Conservation (phyloP, 108 stramenopile species). For the Skeletonema menzelii region DNA sequence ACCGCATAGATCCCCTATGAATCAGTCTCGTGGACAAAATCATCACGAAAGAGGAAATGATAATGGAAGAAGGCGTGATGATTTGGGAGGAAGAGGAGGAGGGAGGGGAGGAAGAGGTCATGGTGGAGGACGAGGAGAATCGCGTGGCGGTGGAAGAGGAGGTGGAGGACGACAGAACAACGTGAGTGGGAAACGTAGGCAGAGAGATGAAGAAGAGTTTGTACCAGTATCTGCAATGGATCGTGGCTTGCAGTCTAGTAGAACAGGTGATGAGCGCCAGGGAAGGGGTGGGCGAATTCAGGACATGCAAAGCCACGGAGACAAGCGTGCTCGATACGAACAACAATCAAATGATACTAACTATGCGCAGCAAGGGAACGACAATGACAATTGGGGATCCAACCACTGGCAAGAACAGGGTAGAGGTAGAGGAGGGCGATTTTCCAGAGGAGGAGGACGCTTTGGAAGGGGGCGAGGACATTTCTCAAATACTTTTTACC, state of each 20-base stretch:
- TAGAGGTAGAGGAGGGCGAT: conserved; percentile 23
- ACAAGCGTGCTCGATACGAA: conserved; percentile 24
- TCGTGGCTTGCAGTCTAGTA: conserved; percentile 3
- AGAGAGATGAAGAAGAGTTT: conserved; percentile 22
- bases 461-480: conserved; percentile 9
- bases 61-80: conserved; percentile 1
- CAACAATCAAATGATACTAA: conserved; percentile 1
- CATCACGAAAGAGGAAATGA: background rate
- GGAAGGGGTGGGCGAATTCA: conserved; percentile 1
- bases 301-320: conserved; percentile 17
- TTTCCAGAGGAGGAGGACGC: conserved; percentile 21
- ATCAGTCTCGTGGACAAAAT: conserved; percentile 4
- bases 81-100: conserved; percentile 6
- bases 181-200: conserved; percentile 7
- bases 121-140: conserved; percentile 7
- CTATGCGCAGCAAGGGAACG: conserved; percentile 6
- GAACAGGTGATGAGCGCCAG: background rate
- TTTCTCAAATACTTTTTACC: conserved; percentile 1
- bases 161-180: conserved; percentile 3
- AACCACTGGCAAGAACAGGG: conserved; percentile 28
- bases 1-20: background rate
- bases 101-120: conserved; percentile 6
- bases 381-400: conserved; percentile 13
- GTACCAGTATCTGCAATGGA: conserved; percentile 3
- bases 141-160: conserved; percentile 1